Percentiles rank a stretch among this genome's conserved stretches.
These are phyloP conservation scores for Coemansia sp. DNA, from an alignment of 192 early-diverging fungal genomes.

Conservation along the genomic window DNA sequence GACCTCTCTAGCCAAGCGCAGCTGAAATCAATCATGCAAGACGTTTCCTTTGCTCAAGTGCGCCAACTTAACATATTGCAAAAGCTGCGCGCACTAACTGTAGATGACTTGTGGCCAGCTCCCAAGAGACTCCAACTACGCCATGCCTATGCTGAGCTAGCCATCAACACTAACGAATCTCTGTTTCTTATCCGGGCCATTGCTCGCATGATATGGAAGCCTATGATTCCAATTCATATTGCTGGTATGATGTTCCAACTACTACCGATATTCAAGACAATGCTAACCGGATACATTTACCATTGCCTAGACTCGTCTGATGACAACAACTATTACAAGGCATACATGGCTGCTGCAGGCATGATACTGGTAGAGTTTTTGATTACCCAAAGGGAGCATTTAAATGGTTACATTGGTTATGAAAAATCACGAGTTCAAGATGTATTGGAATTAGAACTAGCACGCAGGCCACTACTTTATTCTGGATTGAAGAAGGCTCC, in stretches of 20 bases:
- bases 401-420: neutral
- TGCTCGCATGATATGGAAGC: conserved; percentile 38
- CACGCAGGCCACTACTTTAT: neutral
- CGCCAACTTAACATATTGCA: conserved; percentile 19
- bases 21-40: neutral
- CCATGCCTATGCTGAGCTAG: conserved; percentile 18
- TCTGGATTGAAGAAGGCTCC: neutral
- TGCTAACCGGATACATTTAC: conserved; percentile 15
- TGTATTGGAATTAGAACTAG: neutral
- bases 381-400: neutral
- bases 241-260: conserved; percentile 7
- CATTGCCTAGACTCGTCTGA: conserved; percentile 26
- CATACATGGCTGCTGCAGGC: neutral
- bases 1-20: conserved; percentile 10
- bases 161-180: conserved; percentile 24
- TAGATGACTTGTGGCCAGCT: conserved; percentile 27
- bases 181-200: conserved; percentile 41
- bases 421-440: neutral
- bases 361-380: neutral
- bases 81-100: conserved; percentile 14
- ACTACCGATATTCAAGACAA: neutral
- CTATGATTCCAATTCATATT: conserved; percentile 29
- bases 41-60: conserved; percentile 14
- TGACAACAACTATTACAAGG: conserved; percentile 13
- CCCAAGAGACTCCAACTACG: conserved; percentile 22